A percentile compares a stretch with the other conserved stretches of the same genome.
phyloP scores from a whole-genome alignment of 352 stramenopile species.

The Phytophthora sp. region DNA sequence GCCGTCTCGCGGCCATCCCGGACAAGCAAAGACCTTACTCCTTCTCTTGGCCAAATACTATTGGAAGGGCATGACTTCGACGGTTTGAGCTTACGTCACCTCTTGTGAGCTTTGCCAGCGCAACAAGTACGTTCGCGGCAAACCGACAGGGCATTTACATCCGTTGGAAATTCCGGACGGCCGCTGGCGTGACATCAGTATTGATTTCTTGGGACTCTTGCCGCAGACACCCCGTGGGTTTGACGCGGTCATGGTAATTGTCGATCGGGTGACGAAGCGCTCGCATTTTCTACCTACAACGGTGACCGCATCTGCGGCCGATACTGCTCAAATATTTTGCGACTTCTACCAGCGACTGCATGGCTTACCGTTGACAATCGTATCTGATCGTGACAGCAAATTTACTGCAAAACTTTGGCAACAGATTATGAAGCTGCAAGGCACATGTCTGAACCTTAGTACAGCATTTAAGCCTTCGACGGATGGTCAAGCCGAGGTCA shows the following conservation, averaged over 20 bases:
- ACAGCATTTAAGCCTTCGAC: constrained; percentile 11
- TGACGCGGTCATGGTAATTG: constrained; percentile 5
- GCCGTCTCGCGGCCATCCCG: not conserved
- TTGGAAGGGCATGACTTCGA: not conserved
- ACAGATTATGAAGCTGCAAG: not conserved
- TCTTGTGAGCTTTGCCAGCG: constrained; percentile 17
- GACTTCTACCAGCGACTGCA: constrained; percentile 16
- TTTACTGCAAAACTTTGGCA: not conserved
- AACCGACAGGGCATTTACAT: not conserved
- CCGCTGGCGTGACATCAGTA: constrained; percentile 19
- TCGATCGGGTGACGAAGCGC: constrained; percentile 13
- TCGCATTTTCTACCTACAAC: constrained; percentile 3
- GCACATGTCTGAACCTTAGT: not conserved
- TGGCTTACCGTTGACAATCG: not conserved
- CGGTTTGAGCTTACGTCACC: not conserved
- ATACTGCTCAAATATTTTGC: constrained; percentile 6
- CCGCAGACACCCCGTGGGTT: not conserved
- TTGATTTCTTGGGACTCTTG: constrained; percentile 13
- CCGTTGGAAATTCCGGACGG: constrained; percentile 9
- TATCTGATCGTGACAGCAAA: constrained; percentile 8
- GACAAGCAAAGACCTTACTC: constrained; percentile 5
- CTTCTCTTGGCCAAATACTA: not conserved
- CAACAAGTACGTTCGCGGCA: constrained; percentile 4
- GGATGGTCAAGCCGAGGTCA: constrained; percentile 7
- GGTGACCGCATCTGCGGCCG: not conserved